These are phyloP conservation scores for Cadophora gregata DNA, from an alignment of 2,329 filamentous ascomycete species.

Conservation along the genomic window DNA sequence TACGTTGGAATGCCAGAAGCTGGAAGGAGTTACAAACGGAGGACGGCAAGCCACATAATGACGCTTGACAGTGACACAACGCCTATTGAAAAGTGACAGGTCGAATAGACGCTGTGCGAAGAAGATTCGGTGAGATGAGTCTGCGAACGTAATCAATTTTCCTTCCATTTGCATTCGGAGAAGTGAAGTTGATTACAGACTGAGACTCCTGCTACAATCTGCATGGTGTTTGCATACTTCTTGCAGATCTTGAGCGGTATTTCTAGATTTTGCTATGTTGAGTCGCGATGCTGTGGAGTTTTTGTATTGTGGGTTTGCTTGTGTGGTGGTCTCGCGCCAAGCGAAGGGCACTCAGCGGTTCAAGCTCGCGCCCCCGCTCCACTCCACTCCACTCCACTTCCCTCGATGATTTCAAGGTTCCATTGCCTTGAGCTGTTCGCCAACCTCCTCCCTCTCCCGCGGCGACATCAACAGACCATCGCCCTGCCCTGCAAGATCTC, in stretches of 20 bases:
- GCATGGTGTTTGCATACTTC: neutral
- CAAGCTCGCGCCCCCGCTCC: slow-evolving; percentile 11
- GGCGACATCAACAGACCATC: slow-evolving; percentile 13
- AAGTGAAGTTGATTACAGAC: neutral
- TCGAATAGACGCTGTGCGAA: slow-evolving; percentile 15
- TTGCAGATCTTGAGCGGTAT: slow-evolving; percentile 7
- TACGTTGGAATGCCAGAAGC: slow-evolving; percentile 20
- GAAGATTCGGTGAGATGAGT: slow-evolving; percentile 13
- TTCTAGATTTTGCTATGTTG: slow-evolving; percentile 10
- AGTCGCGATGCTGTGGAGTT: slow-evolving; percentile 2
- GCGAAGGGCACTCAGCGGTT: slow-evolving; percentile 7
- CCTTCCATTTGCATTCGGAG: slow-evolving; percentile 1
- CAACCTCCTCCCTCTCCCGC: neutral
- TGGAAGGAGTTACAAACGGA: neutral
- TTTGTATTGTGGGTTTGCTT: neutral
- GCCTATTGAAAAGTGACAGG: slow-evolving; percentile 24
- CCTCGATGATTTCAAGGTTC: no score
- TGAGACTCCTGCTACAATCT: neutral
- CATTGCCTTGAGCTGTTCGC: neutral
- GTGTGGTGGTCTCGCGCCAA: neutral
- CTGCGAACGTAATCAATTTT: neutral
- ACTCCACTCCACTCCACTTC: no score
- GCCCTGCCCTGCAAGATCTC: slow-evolving; percentile 21
- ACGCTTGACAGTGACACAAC: neutral
- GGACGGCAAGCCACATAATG: slow-evolving; percentile 21